These are phyloP conservation scores for Ceratocystis destructans DNA, from an alignment of 2,329 filamentous ascomycete genomes.

Conservation along the genomic window DNA sequence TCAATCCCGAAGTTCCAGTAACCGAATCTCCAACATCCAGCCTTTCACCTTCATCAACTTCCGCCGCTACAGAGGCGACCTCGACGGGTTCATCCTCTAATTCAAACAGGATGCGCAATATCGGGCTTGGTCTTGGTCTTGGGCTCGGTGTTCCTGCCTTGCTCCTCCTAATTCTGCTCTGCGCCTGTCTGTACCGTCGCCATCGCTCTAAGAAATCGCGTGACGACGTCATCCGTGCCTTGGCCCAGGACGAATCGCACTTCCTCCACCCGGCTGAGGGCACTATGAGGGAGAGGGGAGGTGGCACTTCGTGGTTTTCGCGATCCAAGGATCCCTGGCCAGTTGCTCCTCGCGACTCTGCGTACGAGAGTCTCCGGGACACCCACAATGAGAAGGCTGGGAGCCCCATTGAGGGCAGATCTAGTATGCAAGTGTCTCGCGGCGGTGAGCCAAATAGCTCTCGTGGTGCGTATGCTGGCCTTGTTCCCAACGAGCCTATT, in stretches of 20 bases:
- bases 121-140: slow-evolving; percentile 51
- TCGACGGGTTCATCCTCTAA: background rate
- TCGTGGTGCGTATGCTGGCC: slow-evolving; percentile 20
- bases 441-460: slow-evolving; percentile 14
- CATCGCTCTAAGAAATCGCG: slow-evolving; percentile 27
- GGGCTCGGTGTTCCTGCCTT: slow-evolving; percentile 47
- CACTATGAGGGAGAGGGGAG: slow-evolving; percentile 32
- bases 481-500: slow-evolving; percentile 20
- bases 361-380: slow-evolving; percentile 33
- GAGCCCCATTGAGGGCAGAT: slow-evolving; percentile 23
- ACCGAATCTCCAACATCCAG: background rate
- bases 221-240: slow-evolving; percentile 35
- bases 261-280: slow-evolving; percentile 28
- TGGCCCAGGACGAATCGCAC: slow-evolving; percentile 37
- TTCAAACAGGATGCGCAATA: slow-evolving; percentile 16
- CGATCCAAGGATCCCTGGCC: slow-evolving; percentile 15
- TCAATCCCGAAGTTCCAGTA: slow-evolving; percentile 18
- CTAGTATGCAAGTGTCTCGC: slow-evolving; percentile 18
- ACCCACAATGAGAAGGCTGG: slow-evolving; percentile 25
- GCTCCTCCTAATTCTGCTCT: slow-evolving; percentile 33
- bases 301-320: slow-evolving; percentile 26
- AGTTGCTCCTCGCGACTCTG: slow-evolving; percentile 20
- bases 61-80: slow-evolving; percentile 8
- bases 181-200: slow-evolving; percentile 35
- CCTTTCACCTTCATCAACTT: slow-evolving; percentile 11